A percentile compares a stretch with the other conserved stretches of the same genome.
Evolutionary conservation across 2,329 filamentous ascomycete genomes (phyloP).

Genomic region (Didymellaceae sp.): DNA sequence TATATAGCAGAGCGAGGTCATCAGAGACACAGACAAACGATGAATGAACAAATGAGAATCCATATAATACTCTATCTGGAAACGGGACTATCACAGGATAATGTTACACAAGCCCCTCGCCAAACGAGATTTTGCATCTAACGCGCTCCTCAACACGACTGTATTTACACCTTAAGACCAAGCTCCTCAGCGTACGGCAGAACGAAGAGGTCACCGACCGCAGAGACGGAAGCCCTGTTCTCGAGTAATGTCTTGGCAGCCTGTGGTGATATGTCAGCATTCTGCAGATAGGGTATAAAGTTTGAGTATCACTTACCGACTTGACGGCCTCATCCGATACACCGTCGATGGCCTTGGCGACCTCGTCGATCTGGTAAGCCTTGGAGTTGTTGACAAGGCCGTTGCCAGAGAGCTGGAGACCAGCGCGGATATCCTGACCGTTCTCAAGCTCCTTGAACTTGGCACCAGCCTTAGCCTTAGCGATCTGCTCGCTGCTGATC

Average conservation of each 20-base stretch:
- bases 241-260: conserved; percentile 86
- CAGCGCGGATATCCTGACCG: conserved; percentile 77
- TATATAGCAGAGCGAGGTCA: no score
- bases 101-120: conserved; percentile 49
- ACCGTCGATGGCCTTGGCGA: conserved; percentile 77
- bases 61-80: conserved; percentile 49
- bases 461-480: conserved; percentile 89
- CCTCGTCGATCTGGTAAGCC: conserved; percentile 81
- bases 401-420: conserved; percentile 82
- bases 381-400: conserved; percentile 82
- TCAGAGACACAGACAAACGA: no score
- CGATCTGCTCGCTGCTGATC: conserved; percentile 81
- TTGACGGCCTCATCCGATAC: conserved; percentile 87
- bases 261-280: conserved; percentile 56
- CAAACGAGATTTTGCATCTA: conserved; percentile 41
- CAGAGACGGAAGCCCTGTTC: conserved; percentile 85
- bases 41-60: conserved; percentile 26
- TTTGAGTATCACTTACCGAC: conserved; percentile 67
- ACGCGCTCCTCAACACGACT: conserved; percentile 30
- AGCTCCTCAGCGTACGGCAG: conserved; percentile 94
- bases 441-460: conserved; percentile 90
- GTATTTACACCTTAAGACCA: conserved; percentile 87
- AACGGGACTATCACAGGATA: conserved; percentile 51
- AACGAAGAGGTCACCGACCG: conserved; percentile 88
- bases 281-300: not conserved